Base-by-base conservation (phyloP, 2,329 filamentous ascomycete genomes). In the Pestalotiopsis sp. region DNA sequence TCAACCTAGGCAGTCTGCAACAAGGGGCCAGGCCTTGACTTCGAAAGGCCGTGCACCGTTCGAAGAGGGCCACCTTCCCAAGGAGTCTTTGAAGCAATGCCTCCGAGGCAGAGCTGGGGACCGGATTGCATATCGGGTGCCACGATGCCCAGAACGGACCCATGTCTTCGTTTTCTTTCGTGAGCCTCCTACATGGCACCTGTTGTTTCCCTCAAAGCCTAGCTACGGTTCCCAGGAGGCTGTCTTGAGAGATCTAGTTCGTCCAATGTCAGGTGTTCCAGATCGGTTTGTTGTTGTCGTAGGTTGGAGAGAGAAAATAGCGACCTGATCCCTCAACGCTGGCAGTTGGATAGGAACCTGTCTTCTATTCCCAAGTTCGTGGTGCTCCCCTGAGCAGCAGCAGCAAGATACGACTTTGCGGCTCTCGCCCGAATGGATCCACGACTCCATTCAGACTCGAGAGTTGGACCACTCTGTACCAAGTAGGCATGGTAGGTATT, bases 1-100 rank as follows among this genome's bases (percentile, higher is more conserved):
- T 65, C 55, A 66, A 55, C 60, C 69, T 68, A 67, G 71, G 69
- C 68, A 72, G 70, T 68, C 69, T 67, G 71, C 70, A 67, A 71
- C 71, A 72, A 69, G 71, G 72, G 66, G 58, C 52, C 39, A 39
- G 22, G 65, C 56, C 58, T 61, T 52, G 56, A 62, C 70, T 68
- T 69, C 66, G 44, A 60, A 58, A 35, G 17, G 55, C 67, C 68
- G 69, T 61, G 65, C 59, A 64, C 64, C 65, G 63, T 44, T 35
- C 30, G 30, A 35, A 35, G 30, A 35, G 24, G 24, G 20, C 7
- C 26, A 59, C 62, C 20, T 55, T 26, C 40, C 56, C 22, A 65
- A 57, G 44, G 24, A 58, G 64, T 66, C 52, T 60, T 52, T 66
- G 64, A 30, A 66, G 26, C 30, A 57, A 56, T 38, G n/a, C 52